Percentiles rank a stretch among this genome's conserved stretches.
Conservation (phyloP, 495 filamentous ascomycete genomes). For the Astrocystis sublimbata region DNA sequence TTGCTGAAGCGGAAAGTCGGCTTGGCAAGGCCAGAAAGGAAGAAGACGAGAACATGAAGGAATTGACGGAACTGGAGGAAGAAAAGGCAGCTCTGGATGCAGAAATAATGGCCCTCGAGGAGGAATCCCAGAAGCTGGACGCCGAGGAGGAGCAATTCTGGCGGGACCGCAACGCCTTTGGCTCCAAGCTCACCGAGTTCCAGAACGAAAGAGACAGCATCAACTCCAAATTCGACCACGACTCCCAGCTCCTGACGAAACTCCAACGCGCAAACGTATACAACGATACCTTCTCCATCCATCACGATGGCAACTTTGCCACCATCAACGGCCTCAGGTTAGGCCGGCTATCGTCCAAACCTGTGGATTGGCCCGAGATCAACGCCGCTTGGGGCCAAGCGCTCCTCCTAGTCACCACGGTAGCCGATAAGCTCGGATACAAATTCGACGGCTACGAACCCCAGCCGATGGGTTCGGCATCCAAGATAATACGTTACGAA, state of each 20-base stretch:
- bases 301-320: constrained; percentile 92
- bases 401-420: constrained; percentile 80
- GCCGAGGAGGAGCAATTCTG: constrained; percentile 85
- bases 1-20: constrained; percentile 66
- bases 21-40: constrained; percentile 61
- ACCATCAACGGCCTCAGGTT: constrained; percentile 95
- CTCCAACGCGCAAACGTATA: constrained; percentile 95
- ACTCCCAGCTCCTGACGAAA: constrained; percentile 80
- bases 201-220: constrained; percentile 89
- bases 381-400: constrained; percentile 99
- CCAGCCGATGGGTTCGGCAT: constrained; percentile 86
- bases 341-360: constrained; percentile 62
- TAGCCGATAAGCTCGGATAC: constrained; percentile 83
- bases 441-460: constrained; percentile 87
- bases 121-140: constrained; percentile 76
- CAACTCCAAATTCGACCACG: constrained; percentile 87
- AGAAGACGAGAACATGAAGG: constrained; percentile 64
- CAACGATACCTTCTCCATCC: constrained; percentile 97
- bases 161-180: constrained; percentile 83
- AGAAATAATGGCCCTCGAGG: constrained; percentile 76
- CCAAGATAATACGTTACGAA: constrained; percentile 80
- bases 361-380: constrained; percentile 95
- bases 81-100: constrained; percentile 79
- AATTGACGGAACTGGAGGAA: constrained; percentile 72
- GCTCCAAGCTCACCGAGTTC: constrained; percentile 73